These are phyloP conservation scores for Butyriboletus loyo DNA, from an alignment of 768 basidiomycete species.

Conservation along the genomic window DNA sequence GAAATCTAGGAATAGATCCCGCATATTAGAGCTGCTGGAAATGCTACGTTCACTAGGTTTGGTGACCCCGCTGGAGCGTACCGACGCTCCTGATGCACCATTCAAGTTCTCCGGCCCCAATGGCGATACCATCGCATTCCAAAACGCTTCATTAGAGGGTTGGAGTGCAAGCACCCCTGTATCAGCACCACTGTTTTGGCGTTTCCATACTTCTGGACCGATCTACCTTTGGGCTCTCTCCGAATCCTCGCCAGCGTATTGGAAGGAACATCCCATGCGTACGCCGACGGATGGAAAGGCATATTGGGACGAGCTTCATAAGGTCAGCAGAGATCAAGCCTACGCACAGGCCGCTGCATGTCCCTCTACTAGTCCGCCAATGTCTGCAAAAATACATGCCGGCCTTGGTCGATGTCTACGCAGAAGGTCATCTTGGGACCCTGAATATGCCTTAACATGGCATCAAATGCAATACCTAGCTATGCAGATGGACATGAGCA, in stretches of 20 bases:
- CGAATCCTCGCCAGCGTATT: conserved; percentile 49
- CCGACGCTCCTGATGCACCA: conserved; percentile 39
- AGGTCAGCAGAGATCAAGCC: conserved; percentile 41
- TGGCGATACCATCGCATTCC: conserved; percentile 46
- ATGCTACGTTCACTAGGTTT: conserved; percentile 57
- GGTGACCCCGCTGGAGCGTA: conserved; percentile 53
- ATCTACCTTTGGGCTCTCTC: conserved; percentile 59
- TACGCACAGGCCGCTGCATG: conserved; percentile 22
- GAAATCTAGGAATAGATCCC: conserved; percentile 53
- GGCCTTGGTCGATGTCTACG: conserved; percentile 51
- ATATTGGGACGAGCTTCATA: conserved; percentile 60
- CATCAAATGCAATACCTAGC: conserved; percentile 66
- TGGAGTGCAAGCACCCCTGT: conserved; percentile 45
- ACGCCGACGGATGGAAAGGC: conserved; percentile 37
- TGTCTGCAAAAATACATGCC: conserved; percentile 26
- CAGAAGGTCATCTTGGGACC: conserved; percentile 57
- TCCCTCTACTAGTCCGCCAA: conserved; percentile 18
- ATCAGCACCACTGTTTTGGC: conserved; percentile 62
- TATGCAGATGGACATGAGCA: conserved; percentile 43
- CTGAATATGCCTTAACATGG: conserved; percentile 60
- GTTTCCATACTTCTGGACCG: conserved; percentile 52
- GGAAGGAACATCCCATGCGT: conserved; percentile 46
- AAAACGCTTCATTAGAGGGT: conserved; percentile 39
- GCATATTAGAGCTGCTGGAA: conserved; percentile 61
- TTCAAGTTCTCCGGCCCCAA: conserved; percentile 45